Percentiles rank a stretch among this genome's conserved stretches.
phyloP scores from a whole-genome alignment of 352 stramenopile species.

The Aphanomyces astaci region DNA sequence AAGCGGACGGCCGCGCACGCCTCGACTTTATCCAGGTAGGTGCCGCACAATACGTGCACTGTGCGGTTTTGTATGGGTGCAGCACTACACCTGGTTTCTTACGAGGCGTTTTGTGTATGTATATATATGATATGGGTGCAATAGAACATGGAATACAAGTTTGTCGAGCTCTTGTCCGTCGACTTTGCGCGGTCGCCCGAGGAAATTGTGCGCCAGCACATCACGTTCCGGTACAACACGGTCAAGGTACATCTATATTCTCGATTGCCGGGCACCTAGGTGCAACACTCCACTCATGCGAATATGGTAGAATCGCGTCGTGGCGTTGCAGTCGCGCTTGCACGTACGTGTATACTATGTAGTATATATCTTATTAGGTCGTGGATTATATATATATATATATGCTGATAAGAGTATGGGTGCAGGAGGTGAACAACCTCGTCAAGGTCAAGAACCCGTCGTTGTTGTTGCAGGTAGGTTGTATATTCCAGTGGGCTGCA shows the following conservation, averaged over 20 bases:
- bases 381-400: not conserved
- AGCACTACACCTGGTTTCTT: too few species aligned
- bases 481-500: not conserved
- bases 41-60: not conserved
- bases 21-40: constrained; percentile 88
- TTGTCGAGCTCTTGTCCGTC: constrained; percentile 90
- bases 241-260: constrained; percentile 60
- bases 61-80: too few species aligned
- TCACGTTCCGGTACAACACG: constrained; percentile 91
- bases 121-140: too few species aligned
- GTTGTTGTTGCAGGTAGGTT: constrained; percentile 82
- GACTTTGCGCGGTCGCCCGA: constrained; percentile 86
- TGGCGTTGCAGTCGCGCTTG: constrained; percentile 86
- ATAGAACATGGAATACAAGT: constrained; percentile 95
- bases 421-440: constrained; percentile 88
- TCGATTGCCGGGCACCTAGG: not conserved
- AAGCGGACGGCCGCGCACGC: constrained; percentile 81
- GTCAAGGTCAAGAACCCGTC: constrained; percentile 93
- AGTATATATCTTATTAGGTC: too few species aligned
- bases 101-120: too few species aligned
- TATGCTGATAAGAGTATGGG: constrained; percentile 1
- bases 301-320: constrained; percentile 46
- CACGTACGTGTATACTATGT: constrained; percentile 39
- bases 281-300: not conserved
- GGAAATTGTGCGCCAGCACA: constrained; percentile 87